Conservation (phyloP, 495 filamentous ascomycete species). For the Daldinia decipiens region DNA sequence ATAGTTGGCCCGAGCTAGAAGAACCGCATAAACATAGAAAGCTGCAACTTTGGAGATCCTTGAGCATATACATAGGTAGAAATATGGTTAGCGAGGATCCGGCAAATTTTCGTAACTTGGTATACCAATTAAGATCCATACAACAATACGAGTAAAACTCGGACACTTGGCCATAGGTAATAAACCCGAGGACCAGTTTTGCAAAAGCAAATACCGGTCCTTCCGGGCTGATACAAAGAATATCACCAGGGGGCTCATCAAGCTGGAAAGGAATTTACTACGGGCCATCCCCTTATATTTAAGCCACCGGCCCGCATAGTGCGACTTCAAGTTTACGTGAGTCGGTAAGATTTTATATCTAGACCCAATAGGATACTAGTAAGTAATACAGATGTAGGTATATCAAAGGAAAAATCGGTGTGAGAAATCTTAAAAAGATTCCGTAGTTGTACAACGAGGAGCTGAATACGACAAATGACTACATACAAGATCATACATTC, state of each 20-base stretch:
- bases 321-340: constrained; percentile 6
- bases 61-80: not conserved
- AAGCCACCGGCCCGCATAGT: constrained; percentile 33
- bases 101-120: constrained; percentile 13
- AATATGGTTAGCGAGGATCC: not conserved
- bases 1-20: constrained; percentile 1
- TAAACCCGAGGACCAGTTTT: not conserved
- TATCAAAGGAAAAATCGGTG: not conserved
- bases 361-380: not conserved
- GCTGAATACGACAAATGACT: constrained; percentile 1
- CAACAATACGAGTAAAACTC: not conserved
- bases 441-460: not conserved
- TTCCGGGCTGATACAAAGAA: constrained; percentile 18
- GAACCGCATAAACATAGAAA: not conserved
- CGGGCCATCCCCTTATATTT: constrained; percentile 29
- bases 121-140: not conserved
- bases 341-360: constrained; percentile 1
- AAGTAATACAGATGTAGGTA: not conserved
- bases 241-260: constrained; percentile 20
- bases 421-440: constrained; percentile 1
- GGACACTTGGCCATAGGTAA: not conserved
- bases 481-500: not conserved
- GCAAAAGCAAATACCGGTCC: constrained; percentile 11
- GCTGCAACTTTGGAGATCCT: not conserved
- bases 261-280: constrained; percentile 25